These are phyloP conservation scores for Ascochyta lentis DNA, from an alignment of 2,329 filamentous ascomycete species.

Conservation along the genomic window DNA sequence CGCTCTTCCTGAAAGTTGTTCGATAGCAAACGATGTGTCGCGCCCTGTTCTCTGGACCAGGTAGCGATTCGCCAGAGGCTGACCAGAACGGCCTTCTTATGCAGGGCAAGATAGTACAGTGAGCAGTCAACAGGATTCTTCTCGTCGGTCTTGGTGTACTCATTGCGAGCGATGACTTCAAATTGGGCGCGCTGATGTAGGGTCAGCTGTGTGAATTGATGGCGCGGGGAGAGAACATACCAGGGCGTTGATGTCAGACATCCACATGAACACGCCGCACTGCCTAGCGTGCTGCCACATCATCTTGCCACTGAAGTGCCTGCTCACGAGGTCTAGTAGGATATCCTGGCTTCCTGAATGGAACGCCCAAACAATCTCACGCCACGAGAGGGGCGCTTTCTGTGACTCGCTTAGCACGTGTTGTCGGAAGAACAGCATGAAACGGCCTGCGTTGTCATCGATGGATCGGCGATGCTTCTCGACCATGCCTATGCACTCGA, in stretches of 20 bases:
- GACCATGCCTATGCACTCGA: conserved; percentile 83
- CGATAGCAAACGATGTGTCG: conserved; percentile 79
- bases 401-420: conserved; percentile 71
- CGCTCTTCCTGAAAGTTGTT: conserved; percentile 89
- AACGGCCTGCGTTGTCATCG: conserved; percentile 87
- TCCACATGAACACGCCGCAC: conserved; percentile 94
- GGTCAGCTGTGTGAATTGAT: background rate
- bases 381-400: conserved; percentile 69
- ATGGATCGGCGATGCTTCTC: conserved; percentile 88
- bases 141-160: conserved; percentile 86
- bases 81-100: conserved; percentile 87
- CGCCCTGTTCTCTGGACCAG: conserved; percentile 84
- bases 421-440: conserved; percentile 86
- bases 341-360: conserved; percentile 90
- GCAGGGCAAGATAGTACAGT: conserved; percentile 87
- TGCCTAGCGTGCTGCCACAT: conserved; percentile 85
- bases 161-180: conserved; percentile 87
- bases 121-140: conserved; percentile 92
- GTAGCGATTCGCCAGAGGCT: conserved; percentile 94
- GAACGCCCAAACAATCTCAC: conserved; percentile 86
- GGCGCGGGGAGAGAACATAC: conserved; percentile 57
- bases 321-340: conserved; percentile 79
- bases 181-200: conserved; percentile 74
- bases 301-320: conserved; percentile 79
- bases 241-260: conserved; percentile 76